phyloP scores from a whole-genome alignment of 2,329 filamentous ascomycete species.

The Basipetospora chlamydospora region DNA sequence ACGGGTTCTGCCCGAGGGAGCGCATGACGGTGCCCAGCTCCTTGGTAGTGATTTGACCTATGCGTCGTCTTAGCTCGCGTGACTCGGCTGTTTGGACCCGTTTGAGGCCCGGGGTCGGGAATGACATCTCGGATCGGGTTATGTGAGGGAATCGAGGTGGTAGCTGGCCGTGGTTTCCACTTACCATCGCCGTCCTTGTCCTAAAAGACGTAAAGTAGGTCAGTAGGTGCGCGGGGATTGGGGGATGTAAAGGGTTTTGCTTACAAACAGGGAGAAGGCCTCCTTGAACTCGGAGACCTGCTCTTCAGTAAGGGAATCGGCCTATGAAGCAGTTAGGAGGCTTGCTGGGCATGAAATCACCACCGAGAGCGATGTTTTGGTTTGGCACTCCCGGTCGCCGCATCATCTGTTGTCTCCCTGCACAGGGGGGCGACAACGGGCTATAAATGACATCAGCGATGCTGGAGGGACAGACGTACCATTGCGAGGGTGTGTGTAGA shows the following conservation, averaged over 20 bases:
- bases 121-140: no score
- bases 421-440: no score
- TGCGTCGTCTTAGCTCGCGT: conserved; percentile 6
- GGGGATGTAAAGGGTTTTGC: conserved; percentile 17
- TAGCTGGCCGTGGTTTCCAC: no score
- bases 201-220: conserved; percentile 24
- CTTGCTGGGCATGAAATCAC: no score
- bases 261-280: conserved; percentile 98
- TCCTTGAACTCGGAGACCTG: conserved; percentile 99
- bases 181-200: conserved; percentile 87
- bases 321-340: conserved; percentile 41
- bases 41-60: conserved; percentile 85
- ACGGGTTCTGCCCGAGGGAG: conserved; percentile 79
- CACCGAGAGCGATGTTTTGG: no score
- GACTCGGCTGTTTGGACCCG: not conserved
- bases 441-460: no score
- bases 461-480: no score
- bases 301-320: conserved; percentile 97
- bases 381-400: no score
- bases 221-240: not conserved
- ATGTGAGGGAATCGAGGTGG: no score
- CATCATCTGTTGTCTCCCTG: no score
- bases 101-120: no score
- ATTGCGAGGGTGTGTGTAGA: no score
- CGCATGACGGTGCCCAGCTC: conserved; percentile 84